Percentiles rank a stretch among this genome's conserved stretches.
phyloP scores from a whole-genome alignment of 768 basidiomycete species.

The Ramaria rubella region DNA sequence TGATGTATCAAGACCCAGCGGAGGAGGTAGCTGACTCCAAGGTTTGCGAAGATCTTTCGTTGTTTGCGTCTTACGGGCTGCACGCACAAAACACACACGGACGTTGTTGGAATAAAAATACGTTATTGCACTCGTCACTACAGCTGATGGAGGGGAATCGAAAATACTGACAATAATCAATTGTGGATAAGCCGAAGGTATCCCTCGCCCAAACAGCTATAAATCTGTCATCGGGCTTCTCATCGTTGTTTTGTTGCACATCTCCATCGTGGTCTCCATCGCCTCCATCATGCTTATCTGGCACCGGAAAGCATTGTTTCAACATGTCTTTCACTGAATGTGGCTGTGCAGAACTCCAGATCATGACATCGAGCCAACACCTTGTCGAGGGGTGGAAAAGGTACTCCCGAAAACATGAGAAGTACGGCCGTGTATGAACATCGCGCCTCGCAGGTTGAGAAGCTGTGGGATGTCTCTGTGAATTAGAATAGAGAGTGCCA shows the following conservation, averaged over 20 bases:
- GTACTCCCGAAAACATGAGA: slow-evolving; percentile 11
- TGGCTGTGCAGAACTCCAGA: slow-evolving; percentile 26
- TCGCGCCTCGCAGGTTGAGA: slow-evolving; percentile 15
- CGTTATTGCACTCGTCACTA: background rate
- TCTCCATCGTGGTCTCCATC: too few relatives aligned
- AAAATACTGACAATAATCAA: slow-evolving; percentile 19
- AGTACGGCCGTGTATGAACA: slow-evolving; percentile 8
- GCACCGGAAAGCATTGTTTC: background rate
- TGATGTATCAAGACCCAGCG: slow-evolving; percentile 5
- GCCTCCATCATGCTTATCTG: background rate
- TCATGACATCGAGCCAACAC: slow-evolving; percentile 17
- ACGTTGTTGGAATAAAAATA: background rate
- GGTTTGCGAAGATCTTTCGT: slow-evolving; percentile 23
- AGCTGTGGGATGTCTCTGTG: too few relatives aligned
- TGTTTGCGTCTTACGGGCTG: slow-evolving; percentile 31
- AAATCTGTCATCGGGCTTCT: background rate
- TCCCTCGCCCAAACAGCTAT: slow-evolving; percentile 24
- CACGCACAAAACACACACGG: background rate
- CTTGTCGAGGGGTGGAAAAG: slow-evolving; percentile 10
- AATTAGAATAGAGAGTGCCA: too few relatives aligned
- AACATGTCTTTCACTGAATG: slow-evolving; percentile 18
- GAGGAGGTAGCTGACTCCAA: slow-evolving; percentile 11
- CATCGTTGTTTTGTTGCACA: background rate
- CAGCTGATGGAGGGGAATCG: background rate
- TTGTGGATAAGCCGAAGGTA: slow-evolving; percentile 18